Conservation (phyloP, 371 early-diverging fungal genomes). For the Haplosporangium sp. region DNA sequence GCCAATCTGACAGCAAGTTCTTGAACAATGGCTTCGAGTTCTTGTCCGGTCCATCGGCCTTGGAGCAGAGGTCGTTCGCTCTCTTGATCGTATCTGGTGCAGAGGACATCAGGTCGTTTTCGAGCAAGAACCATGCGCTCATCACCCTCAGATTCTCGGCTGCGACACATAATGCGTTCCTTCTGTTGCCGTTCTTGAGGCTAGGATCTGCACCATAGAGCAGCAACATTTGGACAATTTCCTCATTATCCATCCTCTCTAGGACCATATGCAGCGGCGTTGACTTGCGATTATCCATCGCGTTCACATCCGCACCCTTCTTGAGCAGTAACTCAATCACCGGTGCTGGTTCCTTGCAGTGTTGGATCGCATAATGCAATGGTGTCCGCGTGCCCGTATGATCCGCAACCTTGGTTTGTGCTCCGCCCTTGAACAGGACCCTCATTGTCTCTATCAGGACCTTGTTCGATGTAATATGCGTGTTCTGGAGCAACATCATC, state of each 20-base stretch:
- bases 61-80: slow-evolving; percentile 30
- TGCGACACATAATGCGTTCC: slow-evolving; percentile 26
- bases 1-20: slow-evolving; percentile 40
- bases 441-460: slow-evolving; percentile 23
- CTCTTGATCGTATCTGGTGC: slow-evolving; percentile 33
- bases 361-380: slow-evolving; percentile 30
- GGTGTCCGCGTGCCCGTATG: slow-evolving; percentile 15
- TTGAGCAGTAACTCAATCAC: slow-evolving; percentile 32
- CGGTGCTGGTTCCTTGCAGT: slow-evolving; percentile 25
- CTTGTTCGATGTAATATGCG: slow-evolving; percentile 21
- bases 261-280: slow-evolving; percentile 31
- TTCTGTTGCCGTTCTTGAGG: slow-evolving; percentile 26
- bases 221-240: slow-evolving; percentile 27
- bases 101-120: slow-evolving; percentile 32
- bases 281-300: slow-evolving; percentile 14
- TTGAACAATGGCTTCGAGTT: slow-evolving; percentile 41
- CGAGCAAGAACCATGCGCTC: slow-evolving; percentile 43
- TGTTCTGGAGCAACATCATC: slow-evolving; percentile 22
- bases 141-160: slow-evolving; percentile 33
- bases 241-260: slow-evolving; percentile 33
- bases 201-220: slow-evolving; percentile 33
- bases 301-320: slow-evolving; percentile 28
- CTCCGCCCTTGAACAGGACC: slow-evolving; percentile 32
- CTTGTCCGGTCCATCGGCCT: slow-evolving; percentile 40
- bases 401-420: slow-evolving; percentile 19